Evolutionary conservation across 2,329 filamentous ascomycete genomes (phyloP).

Genomic region (Colletotrichum limetticola): DNA sequence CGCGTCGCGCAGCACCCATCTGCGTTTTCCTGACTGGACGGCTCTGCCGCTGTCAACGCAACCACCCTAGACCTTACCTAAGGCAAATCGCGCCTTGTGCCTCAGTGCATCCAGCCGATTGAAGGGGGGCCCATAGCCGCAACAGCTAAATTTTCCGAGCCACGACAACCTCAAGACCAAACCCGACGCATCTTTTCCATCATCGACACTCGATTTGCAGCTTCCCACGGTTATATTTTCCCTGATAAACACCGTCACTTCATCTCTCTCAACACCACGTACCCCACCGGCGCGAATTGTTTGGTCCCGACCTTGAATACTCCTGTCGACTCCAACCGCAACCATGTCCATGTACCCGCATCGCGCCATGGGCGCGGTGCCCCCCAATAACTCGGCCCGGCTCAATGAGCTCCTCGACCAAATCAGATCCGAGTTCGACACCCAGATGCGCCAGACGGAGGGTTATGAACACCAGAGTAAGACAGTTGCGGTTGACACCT

Average conservation of each 20-base stretch:
- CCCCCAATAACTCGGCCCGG: constrained; percentile 69
- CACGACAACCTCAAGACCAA: background rate
- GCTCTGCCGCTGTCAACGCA: constrained; percentile 27
- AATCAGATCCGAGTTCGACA: constrained; percentile 91
- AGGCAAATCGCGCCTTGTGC: constrained; percentile 27
- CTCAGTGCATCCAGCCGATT: constrained; percentile 11
- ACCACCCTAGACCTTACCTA: constrained; percentile 19
- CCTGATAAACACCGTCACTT: background rate
- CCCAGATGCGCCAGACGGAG: constrained; percentile 81
- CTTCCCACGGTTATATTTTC: background rate
- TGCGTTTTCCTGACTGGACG: constrained; percentile 28
- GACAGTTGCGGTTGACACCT: constrained; percentile 50
- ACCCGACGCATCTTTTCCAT: background rate
- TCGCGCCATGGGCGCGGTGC: constrained; percentile 81
- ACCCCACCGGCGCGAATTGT: background rate
- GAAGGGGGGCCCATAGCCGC: constrained; percentile 30
- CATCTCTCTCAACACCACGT: background rate
- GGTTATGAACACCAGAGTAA: constrained; percentile 95
- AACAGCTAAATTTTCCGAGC: constrained; percentile 29
- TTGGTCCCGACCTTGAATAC: background rate
- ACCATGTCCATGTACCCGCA: constrained; percentile 88
- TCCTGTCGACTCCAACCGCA: background rate
- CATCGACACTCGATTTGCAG: background rate
- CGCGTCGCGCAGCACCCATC: constrained; percentile 19
- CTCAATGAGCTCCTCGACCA: constrained; percentile 93